Evolutionary conservation across 139 green algal genomes (phyloP).

Genomic region (Micromonas commoda): DNA sequence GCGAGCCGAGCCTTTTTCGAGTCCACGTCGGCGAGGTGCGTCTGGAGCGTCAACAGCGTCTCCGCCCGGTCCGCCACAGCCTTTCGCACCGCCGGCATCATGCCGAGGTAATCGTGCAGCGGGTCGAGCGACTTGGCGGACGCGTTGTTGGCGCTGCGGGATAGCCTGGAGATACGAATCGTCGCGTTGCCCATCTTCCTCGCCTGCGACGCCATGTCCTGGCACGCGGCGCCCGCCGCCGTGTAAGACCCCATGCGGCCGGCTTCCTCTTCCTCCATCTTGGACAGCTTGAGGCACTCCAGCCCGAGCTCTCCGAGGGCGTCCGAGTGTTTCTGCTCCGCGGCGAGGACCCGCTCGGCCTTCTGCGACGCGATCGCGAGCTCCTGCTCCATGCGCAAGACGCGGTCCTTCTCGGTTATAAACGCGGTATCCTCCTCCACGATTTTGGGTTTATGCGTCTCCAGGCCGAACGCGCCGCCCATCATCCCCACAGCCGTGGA

Average conservation of each 20-base stretch:
- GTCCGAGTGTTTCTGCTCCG: constrained; percentile 55
- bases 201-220: background rate
- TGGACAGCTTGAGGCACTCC: constrained; percentile 54
- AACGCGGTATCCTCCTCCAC: constrained; percentile 35
- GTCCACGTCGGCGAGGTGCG: constrained; percentile 49
- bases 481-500: constrained; percentile 22
- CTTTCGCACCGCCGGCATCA: constrained; percentile 43
- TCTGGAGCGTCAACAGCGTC: constrained; percentile 58
- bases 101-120: constrained; percentile 58
- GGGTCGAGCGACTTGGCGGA: constrained; percentile 40
- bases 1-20: constrained; percentile 30
- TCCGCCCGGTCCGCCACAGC: constrained; percentile 52
- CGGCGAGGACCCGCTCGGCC: constrained; percentile 55
- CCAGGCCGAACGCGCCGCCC: background rate
- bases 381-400: constrained; percentile 31
- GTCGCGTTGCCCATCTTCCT: constrained; percentile 9
- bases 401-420: constrained; percentile 28
- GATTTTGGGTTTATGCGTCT: constrained; percentile 13
- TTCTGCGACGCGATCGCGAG: constrained; percentile 30
- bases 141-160: constrained; percentile 28
- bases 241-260: background rate
- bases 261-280: constrained; percentile 58
- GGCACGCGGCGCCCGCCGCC: background rate
- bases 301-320: constrained; percentile 64
- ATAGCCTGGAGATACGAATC: background rate